Base-by-base conservation (phyloP, 495 filamentous ascomycete species). In the Tuber indicum region DNA sequence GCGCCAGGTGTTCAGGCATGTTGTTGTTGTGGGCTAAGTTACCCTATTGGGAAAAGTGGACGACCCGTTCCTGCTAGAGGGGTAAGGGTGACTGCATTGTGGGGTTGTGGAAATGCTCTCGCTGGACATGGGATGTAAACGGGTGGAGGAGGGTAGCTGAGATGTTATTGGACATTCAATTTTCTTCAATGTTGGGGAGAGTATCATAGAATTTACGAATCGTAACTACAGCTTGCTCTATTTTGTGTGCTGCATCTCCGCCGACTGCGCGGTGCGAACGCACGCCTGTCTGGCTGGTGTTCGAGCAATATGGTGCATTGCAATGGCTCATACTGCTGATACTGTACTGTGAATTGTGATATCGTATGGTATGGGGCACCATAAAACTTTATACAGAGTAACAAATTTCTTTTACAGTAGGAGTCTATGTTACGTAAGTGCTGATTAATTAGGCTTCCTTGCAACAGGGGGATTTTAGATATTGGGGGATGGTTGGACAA, bases 11-110 rank as follows among this genome's bases (percentile, higher is more conserved):
- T 41, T 41, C 39, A 5, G 39, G 39, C 4, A 41, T 41, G 39
- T 41, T 0, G 32, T 41, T 0, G 32, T 0, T 41, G 39, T 41
- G 4, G 39, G 39, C 39, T 21, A 21, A 0, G n/a, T 1, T 52
- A 52, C 8, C 6, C 9, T 16, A 62, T 16, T 0, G 9, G 6
- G n/a, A 58, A 10, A 58, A 58, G n/a, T 62, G 10, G 58, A 62
- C 9, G 14, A 26, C 32, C 58, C n/a, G 0, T 26, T 26, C 0
- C 8, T 58, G 9, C 9, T 0, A 26, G n/a, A 62, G 10, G 52
- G 52, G 0, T 1, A 10, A 26, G 58, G n/a, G 26, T 2, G n/a
- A 1, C n/a, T n/a, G 1, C 7, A 3, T 1, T n/a, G 23, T 1
- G 23, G 49, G 8, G 49, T n/a, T 58, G 23, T n/a, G 23, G 23